These are phyloP conservation scores for Leccinum pachyderme DNA, from an alignment of 1,284 basidiomycete species.

Conservation along the genomic window DNA sequence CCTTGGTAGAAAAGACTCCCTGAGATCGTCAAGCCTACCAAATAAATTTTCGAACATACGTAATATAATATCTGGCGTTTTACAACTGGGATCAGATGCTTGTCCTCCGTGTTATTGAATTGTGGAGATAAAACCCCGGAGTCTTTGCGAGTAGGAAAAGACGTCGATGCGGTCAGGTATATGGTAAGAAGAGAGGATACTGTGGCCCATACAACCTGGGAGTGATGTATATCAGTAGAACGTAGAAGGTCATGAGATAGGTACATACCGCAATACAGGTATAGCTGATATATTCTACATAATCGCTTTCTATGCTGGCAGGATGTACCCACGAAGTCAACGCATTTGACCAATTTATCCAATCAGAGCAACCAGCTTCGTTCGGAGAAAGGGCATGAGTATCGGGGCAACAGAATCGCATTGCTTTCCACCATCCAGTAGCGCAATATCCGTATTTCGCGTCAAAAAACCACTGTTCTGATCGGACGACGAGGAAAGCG, in stretches of 20 bases:
- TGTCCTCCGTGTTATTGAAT: slow-evolving; percentile 36
- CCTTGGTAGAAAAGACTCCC: slow-evolving; percentile 42
- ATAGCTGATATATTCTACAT: slow-evolving; percentile 73
- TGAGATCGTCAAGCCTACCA: slow-evolving; percentile 18
- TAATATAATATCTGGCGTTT: slow-evolving; percentile 82
- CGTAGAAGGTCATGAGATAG: background rate
- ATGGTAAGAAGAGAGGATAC: slow-evolving; percentile 80
- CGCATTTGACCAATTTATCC: slow-evolving; percentile 72
- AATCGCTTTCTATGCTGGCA: slow-evolving; percentile 33
- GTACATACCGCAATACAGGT: slow-evolving; percentile 71
- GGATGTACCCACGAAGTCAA: slow-evolving; percentile 34
- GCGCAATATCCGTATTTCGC: slow-evolving; percentile 89
- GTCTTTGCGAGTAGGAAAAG: slow-evolving; percentile 86
- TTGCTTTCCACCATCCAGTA: slow-evolving; percentile 70
- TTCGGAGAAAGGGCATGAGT: slow-evolving; percentile 31
- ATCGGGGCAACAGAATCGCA: slow-evolving; percentile 76
- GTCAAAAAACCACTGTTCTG: slow-evolving; percentile 92
- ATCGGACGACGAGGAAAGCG: slow-evolving; percentile 85
- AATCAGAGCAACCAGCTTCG: slow-evolving; percentile 59
- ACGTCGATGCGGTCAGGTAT: slow-evolving; percentile 83
- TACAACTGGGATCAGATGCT: slow-evolving; percentile 28
- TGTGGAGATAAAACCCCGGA: slow-evolving; percentile 65
- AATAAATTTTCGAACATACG: slow-evolving; percentile 42
- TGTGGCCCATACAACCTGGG: slow-evolving; percentile 68
- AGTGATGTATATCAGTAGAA: slow-evolving; percentile 5